phyloP scores from a whole-genome alignment of 192 early-diverging fungal genomes.

The Backusella luteola region DNA sequence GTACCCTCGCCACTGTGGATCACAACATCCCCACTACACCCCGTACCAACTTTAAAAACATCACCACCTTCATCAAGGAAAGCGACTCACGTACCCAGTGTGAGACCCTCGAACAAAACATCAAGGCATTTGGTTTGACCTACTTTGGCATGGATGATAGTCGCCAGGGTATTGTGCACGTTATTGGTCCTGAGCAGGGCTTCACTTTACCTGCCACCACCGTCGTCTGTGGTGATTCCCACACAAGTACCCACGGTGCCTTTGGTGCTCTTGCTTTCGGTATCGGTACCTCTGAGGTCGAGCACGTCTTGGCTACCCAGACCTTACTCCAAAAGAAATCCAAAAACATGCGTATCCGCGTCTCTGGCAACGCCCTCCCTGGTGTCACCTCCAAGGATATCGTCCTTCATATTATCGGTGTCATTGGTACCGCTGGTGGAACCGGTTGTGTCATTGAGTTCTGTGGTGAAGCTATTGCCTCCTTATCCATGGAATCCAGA shows the following conservation, averaged over 20 bases:
- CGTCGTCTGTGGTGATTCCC: constrained; percentile 71
- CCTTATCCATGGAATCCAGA: constrained; percentile 62
- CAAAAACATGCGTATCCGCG: constrained; percentile 65
- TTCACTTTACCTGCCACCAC: constrained; percentile 74
- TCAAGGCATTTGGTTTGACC: constrained; percentile 60
- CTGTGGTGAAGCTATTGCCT: constrained; percentile 52
- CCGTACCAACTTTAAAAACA: constrained; percentile 50
- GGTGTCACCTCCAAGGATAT: constrained; percentile 69
- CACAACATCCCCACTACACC: constrained; percentile 66
- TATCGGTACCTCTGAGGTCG: constrained; percentile 75
- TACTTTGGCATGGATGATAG: constrained; percentile 66
- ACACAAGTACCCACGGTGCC: constrained; percentile 73
- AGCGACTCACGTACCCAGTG: constrained; percentile 59
- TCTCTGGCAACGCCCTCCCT: constrained; percentile 45
- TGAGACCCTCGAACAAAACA: constrained; percentile 64
- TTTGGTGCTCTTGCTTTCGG: constrained; percentile 74
- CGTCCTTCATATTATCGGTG: constrained; percentile 64
- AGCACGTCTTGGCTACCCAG: constrained; percentile 73
- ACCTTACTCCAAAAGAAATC: constrained; percentile 66
- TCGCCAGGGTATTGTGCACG: constrained; percentile 72
- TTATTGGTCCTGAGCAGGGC: constrained; percentile 73
- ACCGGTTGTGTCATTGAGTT: constrained; percentile 71
- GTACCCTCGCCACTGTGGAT: constrained; percentile 69
- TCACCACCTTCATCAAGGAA: constrained; percentile 62
- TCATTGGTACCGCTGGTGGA: constrained; percentile 73